A percentile compares a stretch with the other conserved stretches of the same genome.
Conservation (phyloP, 805 yeast species). For the Hanseniaspora singularis region DNA sequence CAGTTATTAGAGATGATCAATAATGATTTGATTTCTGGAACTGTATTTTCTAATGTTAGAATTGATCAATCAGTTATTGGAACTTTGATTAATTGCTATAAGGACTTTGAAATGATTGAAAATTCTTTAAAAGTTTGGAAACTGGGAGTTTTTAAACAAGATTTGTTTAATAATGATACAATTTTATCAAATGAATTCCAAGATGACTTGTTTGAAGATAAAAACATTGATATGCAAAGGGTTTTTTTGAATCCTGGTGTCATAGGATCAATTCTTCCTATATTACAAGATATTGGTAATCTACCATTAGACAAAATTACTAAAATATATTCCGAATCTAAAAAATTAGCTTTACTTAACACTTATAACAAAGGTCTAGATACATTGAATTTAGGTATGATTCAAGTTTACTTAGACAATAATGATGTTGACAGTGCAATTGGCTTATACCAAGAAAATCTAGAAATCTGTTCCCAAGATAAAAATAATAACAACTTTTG, state of each 20-base stretch:
- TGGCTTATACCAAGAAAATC: slow-evolving; percentile 38
- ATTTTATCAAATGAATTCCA: slow-evolving; percentile 21
- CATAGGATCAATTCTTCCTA: slow-evolving; percentile 56
- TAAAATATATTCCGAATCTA: slow-evolving; percentile 39
- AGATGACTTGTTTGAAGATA: slow-evolving; percentile 20
- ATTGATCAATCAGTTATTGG: slow-evolving; percentile 45
- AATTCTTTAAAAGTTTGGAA: slow-evolving; percentile 68
- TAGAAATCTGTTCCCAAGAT: slow-evolving; percentile 37
- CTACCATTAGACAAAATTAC: slow-evolving; percentile 52
- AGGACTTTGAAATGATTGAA: slow-evolving; percentile 46
- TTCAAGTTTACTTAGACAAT: slow-evolving; percentile 56
- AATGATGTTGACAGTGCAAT: slow-evolving; percentile 57
- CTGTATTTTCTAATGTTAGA: slow-evolving; percentile 20
- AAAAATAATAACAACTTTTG: slow-evolving; percentile 38
- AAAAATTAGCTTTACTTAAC: slow-evolving; percentile 28
- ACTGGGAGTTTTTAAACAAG: slow-evolving; percentile 38
- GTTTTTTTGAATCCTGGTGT: slow-evolving; percentile 49
- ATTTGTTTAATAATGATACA: slow-evolving; percentile 26
- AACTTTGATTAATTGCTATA: slow-evolving; percentile 45
- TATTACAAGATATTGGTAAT: slow-evolving; percentile 45
- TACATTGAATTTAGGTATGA: slow-evolving; percentile 52
- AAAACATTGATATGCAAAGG: slow-evolving; percentile 6
- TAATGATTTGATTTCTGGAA: slow-evolving; percentile 32
- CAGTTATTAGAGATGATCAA: slow-evolving; percentile 42
- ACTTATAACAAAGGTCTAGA: slow-evolving; percentile 23